Evolutionary conservation across 257 asterid genomes (phyloP).

Genomic region (Plectranthus barbatus): DNA sequence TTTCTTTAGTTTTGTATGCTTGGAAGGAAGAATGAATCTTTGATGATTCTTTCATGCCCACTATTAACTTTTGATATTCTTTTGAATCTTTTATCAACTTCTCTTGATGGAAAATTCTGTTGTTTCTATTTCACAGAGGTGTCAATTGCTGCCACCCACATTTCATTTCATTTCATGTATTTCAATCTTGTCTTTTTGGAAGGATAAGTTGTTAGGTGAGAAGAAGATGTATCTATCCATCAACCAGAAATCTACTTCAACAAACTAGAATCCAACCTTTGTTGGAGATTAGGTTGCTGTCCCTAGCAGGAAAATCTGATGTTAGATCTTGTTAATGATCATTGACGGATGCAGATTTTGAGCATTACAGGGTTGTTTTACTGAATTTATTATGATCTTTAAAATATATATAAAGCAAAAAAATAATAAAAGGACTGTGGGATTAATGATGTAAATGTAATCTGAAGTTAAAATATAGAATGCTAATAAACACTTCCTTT

Average conservation of each 20-base stretch:
- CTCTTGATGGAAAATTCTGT: constrained; percentile 8
- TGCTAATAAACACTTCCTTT: too few species aligned
- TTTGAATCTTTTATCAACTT: constrained; percentile 6
- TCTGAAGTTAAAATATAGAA: too few species aligned
- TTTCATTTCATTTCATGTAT: constrained; percentile 3
- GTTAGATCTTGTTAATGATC: too few species aligned
- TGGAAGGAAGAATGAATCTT: constrained; percentile 64
- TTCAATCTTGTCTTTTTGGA: background rate
- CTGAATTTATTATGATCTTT: too few species aligned
- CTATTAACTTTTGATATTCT: constrained; percentile 16
- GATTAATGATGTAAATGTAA: too few species aligned
- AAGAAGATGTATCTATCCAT: too few species aligned
- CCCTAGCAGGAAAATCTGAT: background rate
- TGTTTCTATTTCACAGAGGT: background rate
- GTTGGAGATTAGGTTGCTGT: constrained; percentile 5
- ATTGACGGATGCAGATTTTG: too few species aligned
- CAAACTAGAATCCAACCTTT: background rate
- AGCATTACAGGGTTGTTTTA: too few species aligned
- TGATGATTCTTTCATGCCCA: constrained; percentile 17
- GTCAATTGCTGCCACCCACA: too few species aligned
- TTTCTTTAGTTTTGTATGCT: constrained; percentile 62
- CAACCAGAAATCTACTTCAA: background rate
- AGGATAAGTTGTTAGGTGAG: too few species aligned
- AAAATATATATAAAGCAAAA: too few species aligned
- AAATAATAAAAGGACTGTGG: too few species aligned